These are phyloP conservation scores for Colletotrichum graminicola DNA, from an alignment of 2,329 filamentous ascomycete species.

Conservation along the genomic window DNA sequence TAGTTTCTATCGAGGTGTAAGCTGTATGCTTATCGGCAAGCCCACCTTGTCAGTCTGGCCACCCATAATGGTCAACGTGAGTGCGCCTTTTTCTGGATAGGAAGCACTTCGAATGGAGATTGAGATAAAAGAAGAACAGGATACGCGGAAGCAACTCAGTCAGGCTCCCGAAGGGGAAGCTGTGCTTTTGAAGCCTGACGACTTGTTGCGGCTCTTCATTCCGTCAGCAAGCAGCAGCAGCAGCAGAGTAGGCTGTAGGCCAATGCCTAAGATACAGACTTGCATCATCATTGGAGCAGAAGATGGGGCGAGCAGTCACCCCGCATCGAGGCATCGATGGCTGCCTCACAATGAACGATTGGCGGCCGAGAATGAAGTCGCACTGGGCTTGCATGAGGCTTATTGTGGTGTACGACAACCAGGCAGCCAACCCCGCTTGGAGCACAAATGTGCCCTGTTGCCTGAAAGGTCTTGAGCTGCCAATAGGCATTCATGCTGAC, in stretches of 20 bases:
- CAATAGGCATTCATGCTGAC: constrained; percentile 29
- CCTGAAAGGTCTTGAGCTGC: constrained; percentile 9
- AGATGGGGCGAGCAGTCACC: constrained; percentile 15
- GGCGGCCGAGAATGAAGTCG: constrained; percentile 4
- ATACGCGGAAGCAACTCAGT: neutral
- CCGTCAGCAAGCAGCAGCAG: neutral
- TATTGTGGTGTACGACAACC: constrained; percentile 17
- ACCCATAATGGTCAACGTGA: constrained; percentile 13
- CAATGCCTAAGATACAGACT: neutral
- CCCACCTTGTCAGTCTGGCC: constrained; percentile 31
- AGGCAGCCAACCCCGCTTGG: constrained; percentile 20
- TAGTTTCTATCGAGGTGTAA: too few species aligned
- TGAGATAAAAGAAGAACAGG: neutral
- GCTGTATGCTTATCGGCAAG: neutral
- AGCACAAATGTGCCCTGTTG: constrained; percentile 30
- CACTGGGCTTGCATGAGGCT: constrained; percentile 26
- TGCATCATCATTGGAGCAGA: constrained; percentile 14
- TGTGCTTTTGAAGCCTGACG: constrained; percentile 3
- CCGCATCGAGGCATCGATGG: constrained; percentile 8
- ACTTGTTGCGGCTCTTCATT: constrained; percentile 18
- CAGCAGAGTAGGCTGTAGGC: neutral
- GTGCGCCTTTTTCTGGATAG: neutral
- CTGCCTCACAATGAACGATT: constrained; percentile 19
- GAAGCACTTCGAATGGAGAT: neutral
- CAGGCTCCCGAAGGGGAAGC: neutral